Base-by-base conservation (phyloP, 306 rosid species). In the Purshia tridentata region DNA sequence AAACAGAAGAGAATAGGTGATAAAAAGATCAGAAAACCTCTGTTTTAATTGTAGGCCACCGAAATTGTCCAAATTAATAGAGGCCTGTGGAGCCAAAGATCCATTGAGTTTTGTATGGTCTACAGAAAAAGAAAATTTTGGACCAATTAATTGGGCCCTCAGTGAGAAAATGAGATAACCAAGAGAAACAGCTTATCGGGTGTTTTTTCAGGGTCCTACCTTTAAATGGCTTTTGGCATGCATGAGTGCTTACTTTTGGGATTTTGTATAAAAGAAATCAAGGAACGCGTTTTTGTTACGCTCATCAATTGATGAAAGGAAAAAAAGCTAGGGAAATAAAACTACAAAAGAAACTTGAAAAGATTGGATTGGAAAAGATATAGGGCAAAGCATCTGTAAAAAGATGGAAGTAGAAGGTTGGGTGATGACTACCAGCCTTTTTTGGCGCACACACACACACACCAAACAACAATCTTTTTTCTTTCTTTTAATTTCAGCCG, bases 331-430 rank as follows among this genome's bases (percentile, higher is more conserved):
- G 53, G 14, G 57, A 66, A 47, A 76, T 54, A 66, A 58, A 67
- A 76, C 62, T 49, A 42, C 35, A 41, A 76, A 47, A 2, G 19
- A 58, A 76, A 47, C 69, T 67, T 37, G 61, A 20, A 67, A 51
- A 49, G 35, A 63, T 51, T 42, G 72, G 71, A 35, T 53, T 29
- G 73, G 40, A 44, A 47, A 40, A 76, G 62, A 48, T 48, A 5
- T 29, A 45, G 57, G 73, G 74, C 74, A 68, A 68, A 50, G 80
- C 80, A 76, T 76, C 74, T 68, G 47, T 57, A 13, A 67, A 67
- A 66, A 29, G 67, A n/a, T 42, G 46, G 76, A 60, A 55, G 56
- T 39, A 52, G 44, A 74, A 44, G 78, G 60, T 65, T 35, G 63
- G 47, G 52, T 53, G 65, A 74, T 50, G 78, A 74, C 72, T 50